Base-by-base conservation (phyloP, 2,329 filamentous ascomycete species). In the Ophiocordyceps camponoti-saundersi region DNA sequence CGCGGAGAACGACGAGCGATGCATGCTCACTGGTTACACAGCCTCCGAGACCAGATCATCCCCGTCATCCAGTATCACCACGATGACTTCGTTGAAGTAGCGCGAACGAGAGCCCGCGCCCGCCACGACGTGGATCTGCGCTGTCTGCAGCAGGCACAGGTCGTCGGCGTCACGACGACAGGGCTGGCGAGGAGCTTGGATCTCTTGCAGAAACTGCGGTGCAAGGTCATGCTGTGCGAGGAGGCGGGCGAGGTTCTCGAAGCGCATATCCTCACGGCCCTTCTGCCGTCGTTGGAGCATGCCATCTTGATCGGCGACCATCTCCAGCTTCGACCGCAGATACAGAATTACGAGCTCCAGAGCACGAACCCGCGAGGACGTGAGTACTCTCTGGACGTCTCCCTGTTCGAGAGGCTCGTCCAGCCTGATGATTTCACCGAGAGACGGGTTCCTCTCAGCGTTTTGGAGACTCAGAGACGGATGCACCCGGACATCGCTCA, bases 231-330 rank as follows among this genome's bases (percentile, higher is more conserved):
- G 16, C 56, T 85, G 1, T 81, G 75, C 32, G 80, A 85, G 56
- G 80, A 85, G 54, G 80, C 80, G 2, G 80, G 73, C 0, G 80
- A 85, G 50, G 75, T 85, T 0, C 63, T 84, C 30, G 81, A 85
- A 56, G 66, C 75, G 0, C 79, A 84, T 49, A 62, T 75, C 3
- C 56, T 84, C 1, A 75, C 75, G 0, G 69, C 79, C 0, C 57
- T 84, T 4, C 61, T 80, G 0, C 77, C 78, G 0, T 69, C 69
- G 0, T 57, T 81, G 0, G 69, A 83, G 55, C 79, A 85, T 48
- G 61, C 68, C 6, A 75, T 83, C 18, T 65, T 77, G 15, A 81
- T 82, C 39, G 78, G 79, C 0, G 79, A 82, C 53, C 77, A 81
- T 48, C 61, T 69, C 20, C 78, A 82, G 53, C 65, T 82, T 1